Evolutionary conservation across 179 eudicot genomes (phyloP).

Genomic region (Beta corolliflora): DNA sequence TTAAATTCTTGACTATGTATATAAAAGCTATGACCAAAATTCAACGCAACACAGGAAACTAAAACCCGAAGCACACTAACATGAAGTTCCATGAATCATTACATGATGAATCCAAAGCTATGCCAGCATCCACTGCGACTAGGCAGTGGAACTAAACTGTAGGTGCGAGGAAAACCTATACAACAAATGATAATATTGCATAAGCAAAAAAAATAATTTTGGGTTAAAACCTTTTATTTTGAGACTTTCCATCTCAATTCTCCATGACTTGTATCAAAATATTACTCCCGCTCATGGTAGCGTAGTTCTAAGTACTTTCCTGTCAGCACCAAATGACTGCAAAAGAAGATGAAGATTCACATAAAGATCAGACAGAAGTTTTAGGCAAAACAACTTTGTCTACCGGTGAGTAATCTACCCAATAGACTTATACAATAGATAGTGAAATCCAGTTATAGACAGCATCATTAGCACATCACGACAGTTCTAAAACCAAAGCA

Average conservation of each 20-base stretch:
- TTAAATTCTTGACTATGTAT: background rate
- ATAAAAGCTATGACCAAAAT: conserved; percentile 5
- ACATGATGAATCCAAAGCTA: background rate
- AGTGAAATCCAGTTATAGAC: background rate
- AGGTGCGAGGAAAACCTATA: conserved; percentile 27
- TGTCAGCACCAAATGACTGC: conserved; percentile 87
- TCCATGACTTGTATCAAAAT: conserved; percentile 1
- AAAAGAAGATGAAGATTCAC: conserved; percentile 10
- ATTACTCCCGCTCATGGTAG: conserved; percentile 46
- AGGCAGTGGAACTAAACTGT: conserved; percentile 18
- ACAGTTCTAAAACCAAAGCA: no score
- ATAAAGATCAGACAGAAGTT: background rate
- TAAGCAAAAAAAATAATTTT: conserved; percentile 19
- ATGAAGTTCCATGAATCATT: conserved; percentile 14
- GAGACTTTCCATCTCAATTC: conserved; percentile 9
- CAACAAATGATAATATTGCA: conserved; percentile 18
- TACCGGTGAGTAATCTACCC: background rate
- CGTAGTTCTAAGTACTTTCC: conserved; percentile 63
- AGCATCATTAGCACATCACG: background rate
- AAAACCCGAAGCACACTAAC: background rate
- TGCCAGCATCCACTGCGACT: conserved; percentile 2
- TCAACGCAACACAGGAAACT: background rate
- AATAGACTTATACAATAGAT: no score
- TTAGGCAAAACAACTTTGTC: background rate
- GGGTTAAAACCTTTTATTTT: conserved; percentile 30